Percentiles rank a stretch among this genome's conserved stretches.
Conservation (phyloP, 805 yeast genomes). For the Suhomyces kilbournensis region DNA sequence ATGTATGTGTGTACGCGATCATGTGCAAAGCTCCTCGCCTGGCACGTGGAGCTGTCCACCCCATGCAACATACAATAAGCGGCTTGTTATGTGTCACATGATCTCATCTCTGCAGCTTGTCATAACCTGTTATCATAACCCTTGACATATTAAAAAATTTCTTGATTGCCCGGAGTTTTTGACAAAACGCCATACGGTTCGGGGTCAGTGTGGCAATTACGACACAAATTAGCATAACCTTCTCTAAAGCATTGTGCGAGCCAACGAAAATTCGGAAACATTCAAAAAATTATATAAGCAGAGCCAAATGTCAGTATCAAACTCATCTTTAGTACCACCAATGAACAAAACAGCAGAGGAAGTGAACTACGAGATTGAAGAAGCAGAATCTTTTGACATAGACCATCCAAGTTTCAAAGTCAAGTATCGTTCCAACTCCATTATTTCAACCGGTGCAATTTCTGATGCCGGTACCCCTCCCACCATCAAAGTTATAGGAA, state of each 20-base stretch:
- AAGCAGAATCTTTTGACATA: slow-evolving; percentile 20
- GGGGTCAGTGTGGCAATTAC: not conserved
- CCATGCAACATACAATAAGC: not conserved
- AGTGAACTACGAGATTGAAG: slow-evolving; percentile 17
- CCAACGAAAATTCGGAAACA: not conserved
- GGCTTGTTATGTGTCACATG: not conserved
- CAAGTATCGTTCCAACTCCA: slow-evolving; percentile 33
- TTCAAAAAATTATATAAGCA: not conserved
- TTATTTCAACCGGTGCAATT: slow-evolving; percentile 13
- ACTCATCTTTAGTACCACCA: not conserved
- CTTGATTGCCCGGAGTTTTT: not conserved
- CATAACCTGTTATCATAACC: not conserved
- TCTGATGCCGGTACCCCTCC: slow-evolving; percentile 24
- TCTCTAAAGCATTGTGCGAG: not conserved
- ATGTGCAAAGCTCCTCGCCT: not conserved
- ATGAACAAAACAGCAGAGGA: slow-evolving; percentile 3
- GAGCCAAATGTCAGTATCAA: not conserved
- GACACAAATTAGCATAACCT: not conserved
- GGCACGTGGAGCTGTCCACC: not conserved
- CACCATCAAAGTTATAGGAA: slow-evolving; percentile 48
- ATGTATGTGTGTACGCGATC: not conserved
- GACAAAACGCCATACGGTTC: not conserved
- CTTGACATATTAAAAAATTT: not conserved
- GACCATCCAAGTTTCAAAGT: slow-evolving; percentile 35
- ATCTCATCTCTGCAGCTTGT: not conserved